These are phyloP conservation scores for Podaxis mareebaensis DNA, from an alignment of 768 basidiomycete genomes.

Conservation along the genomic window DNA sequence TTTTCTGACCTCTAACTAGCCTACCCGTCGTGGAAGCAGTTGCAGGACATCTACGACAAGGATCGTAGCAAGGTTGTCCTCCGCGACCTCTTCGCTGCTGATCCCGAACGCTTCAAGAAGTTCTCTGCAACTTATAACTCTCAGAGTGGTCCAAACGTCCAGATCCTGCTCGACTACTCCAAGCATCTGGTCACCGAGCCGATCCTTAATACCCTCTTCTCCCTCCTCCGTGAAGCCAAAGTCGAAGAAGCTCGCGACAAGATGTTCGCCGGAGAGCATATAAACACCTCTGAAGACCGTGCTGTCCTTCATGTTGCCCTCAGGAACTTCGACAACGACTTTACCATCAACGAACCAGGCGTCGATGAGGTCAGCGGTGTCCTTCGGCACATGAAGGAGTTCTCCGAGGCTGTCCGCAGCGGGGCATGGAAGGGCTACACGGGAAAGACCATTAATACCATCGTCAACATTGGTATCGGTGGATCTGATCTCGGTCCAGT, in stretches of 20 bases:
- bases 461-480: slow-evolving; percentile 99
- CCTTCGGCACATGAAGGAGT: slow-evolving; percentile 88
- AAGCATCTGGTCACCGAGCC: slow-evolving; percentile 93
- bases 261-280: slow-evolving; percentile 96
- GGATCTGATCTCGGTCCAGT: slow-evolving; percentile 98
- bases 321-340: slow-evolving; percentile 68
- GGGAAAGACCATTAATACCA: slow-evolving; percentile 88
- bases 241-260: slow-evolving; percentile 84
- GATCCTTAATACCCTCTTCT: slow-evolving; percentile 75
- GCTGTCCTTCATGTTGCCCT: slow-evolving; percentile 95
- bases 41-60: slow-evolving; percentile 79
- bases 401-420: slow-evolving; percentile 79
- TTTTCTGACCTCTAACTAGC: slow-evolving; percentile 45
- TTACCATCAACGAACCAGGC: slow-evolving; percentile 78
- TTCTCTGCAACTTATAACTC: slow-evolving; percentile 80
- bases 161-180: slow-evolving; percentile 93
- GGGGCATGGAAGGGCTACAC: slow-evolving; percentile 98
- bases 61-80: slow-evolving; percentile 76
- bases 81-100: slow-evolving; percentile 89
- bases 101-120: slow-evolving; percentile 83
- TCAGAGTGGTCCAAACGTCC: slow-evolving; percentile 61
- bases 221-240: slow-evolving; percentile 81
- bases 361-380: slow-evolving; percentile 82
- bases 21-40: slow-evolving; percentile 88
- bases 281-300: slow-evolving; percentile 98